These are phyloP conservation scores for Cercophora scortea DNA, from an alignment of 495 filamentous ascomycete species.

Conservation along the genomic window DNA sequence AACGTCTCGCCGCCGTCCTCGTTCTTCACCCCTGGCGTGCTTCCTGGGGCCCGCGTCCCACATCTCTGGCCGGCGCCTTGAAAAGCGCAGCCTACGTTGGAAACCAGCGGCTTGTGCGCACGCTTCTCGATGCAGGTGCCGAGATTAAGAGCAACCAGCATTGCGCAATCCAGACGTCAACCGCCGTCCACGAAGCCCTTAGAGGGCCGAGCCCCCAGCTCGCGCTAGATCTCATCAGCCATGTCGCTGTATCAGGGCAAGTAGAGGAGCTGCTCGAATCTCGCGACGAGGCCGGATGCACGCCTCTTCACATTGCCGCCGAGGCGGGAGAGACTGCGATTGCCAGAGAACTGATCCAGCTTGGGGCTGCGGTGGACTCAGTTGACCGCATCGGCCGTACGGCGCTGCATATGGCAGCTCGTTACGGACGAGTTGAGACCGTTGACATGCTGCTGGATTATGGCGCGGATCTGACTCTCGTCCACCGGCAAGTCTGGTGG, in stretches of 20 bases:
- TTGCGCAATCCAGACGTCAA: background rate
- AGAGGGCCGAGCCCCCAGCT: slow-evolving; percentile 3
- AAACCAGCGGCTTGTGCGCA: background rate
- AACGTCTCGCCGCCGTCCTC: background rate
- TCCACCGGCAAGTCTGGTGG: background rate
- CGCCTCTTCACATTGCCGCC: slow-evolving; percentile 7
- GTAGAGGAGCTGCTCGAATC: background rate
- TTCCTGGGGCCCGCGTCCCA: background rate
- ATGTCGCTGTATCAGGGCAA: background rate
- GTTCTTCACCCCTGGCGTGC: background rate
- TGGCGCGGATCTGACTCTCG: slow-evolving; percentile 1
- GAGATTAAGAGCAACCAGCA: slow-evolving; percentile 1
- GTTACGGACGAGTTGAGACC: slow-evolving; percentile 1
- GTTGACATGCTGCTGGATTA: slow-evolving; percentile 4
- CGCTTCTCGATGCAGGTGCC: slow-evolving; percentile 2
- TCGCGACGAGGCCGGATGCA: background rate
- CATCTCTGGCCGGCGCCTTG: background rate
- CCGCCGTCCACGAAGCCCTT: slow-evolving; percentile 3
- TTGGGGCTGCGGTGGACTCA: background rate
- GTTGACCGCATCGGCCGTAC: slow-evolving; percentile 1
- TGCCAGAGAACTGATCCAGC: background rate
- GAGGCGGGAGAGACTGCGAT: slow-evolving; percentile 4
- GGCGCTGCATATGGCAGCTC: slow-evolving; percentile 7
- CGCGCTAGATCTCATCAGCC: background rate
- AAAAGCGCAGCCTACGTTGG: background rate